These are phyloP conservation scores for Saccharomycopsis crataegensis DNA, from an alignment of 1,139 yeast genomes.

Conservation along the genomic window DNA sequence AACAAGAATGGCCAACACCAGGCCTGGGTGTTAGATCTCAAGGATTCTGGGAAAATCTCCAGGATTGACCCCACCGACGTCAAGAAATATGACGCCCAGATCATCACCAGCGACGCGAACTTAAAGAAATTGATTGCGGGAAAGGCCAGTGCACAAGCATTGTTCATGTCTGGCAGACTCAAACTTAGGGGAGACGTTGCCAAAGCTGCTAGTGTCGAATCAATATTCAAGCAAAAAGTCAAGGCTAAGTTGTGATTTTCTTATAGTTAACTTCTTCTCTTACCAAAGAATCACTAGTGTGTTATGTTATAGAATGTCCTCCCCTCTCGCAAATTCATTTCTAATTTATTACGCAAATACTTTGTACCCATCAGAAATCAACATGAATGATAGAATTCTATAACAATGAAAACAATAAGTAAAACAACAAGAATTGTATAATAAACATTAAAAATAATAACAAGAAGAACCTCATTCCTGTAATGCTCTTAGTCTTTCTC, in stretches of 20 bases:
- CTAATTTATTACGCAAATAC: too few relatives aligned
- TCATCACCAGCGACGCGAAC: constrained; percentile 56
- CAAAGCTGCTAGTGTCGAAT: constrained; percentile 79
- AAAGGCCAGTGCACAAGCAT: constrained; percentile 76
- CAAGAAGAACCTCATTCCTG: constrained; percentile 43
- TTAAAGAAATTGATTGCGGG: constrained; percentile 65
- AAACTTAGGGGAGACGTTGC: constrained; percentile 85
- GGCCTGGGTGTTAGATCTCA: constrained; percentile 68
- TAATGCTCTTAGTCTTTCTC: constrained; percentile 78
- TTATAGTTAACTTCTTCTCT: too few relatives aligned
- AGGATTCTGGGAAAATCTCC: constrained; percentile 50
- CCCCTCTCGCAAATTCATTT: too few relatives aligned
- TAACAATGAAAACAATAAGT: too few relatives aligned
- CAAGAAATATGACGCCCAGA: constrained; percentile 58
- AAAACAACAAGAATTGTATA: too few relatives aligned
- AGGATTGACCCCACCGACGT: constrained; percentile 40
- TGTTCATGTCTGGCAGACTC: constrained; percentile 77
- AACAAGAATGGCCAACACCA: constrained; percentile 59
- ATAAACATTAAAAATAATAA: not conserved
- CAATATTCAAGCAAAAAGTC: constrained; percentile 47
- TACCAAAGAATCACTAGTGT: too few relatives aligned
- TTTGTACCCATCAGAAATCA: too few relatives aligned
- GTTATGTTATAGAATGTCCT: too few relatives aligned
- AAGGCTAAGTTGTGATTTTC: constrained; percentile 38
- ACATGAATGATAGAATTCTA: too few relatives aligned